Evolutionary conservation across 2,329 filamentous ascomycete genomes (phyloP).

Genomic region (Rachicladosporium sp.): DNA sequence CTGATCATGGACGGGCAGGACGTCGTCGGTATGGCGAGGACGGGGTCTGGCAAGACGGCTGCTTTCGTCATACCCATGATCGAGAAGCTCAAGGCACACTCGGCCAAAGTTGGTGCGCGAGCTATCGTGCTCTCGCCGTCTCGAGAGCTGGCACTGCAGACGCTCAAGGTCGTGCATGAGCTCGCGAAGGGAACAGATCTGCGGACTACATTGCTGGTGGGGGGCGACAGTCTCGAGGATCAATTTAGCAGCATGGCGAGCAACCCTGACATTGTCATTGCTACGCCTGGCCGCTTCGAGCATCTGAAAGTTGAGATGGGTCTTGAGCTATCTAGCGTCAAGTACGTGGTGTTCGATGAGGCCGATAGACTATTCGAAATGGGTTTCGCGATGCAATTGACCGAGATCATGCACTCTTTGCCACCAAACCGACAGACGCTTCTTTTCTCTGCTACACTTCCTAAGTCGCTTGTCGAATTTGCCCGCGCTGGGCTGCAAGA

Average conservation of each 20-base stretch:
- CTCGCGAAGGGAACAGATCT: slow-evolving; percentile 82
- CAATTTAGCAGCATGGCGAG: slow-evolving; percentile 86
- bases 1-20: slow-evolving; percentile 80
- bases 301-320: slow-evolving; percentile 96
- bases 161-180: slow-evolving; percentile 94
- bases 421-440: slow-evolving; percentile 78
- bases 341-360: slow-evolving; percentile 95
- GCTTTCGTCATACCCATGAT: slow-evolving; percentile 99
- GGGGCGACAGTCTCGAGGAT: slow-evolving; percentile 90
- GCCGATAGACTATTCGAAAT: slow-evolving; percentile 96
- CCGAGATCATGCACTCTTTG: slow-evolving; percentile 86
- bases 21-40: slow-evolving; percentile 97
- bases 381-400: slow-evolving; percentile 89
- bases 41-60: slow-evolving; percentile 94
- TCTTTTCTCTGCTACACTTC: slow-evolving; percentile 88
- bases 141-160: slow-evolving; percentile 87
- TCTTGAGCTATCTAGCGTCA: slow-evolving; percentile 77
- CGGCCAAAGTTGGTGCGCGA: slow-evolving; percentile 70
- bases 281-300: slow-evolving; percentile 88
- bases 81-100: slow-evolving; percentile 80
- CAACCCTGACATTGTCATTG: slow-evolving; percentile 95
- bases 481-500: slow-evolving; percentile 87
- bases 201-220: slow-evolving; percentile 75
- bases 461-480: slow-evolving; percentile 90
- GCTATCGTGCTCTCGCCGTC: slow-evolving; percentile 86